These are phyloP conservation scores for Fusarium nisikadoi DNA, from an alignment of 2,329 filamentous ascomycete genomes.

Conservation along the genomic window DNA sequence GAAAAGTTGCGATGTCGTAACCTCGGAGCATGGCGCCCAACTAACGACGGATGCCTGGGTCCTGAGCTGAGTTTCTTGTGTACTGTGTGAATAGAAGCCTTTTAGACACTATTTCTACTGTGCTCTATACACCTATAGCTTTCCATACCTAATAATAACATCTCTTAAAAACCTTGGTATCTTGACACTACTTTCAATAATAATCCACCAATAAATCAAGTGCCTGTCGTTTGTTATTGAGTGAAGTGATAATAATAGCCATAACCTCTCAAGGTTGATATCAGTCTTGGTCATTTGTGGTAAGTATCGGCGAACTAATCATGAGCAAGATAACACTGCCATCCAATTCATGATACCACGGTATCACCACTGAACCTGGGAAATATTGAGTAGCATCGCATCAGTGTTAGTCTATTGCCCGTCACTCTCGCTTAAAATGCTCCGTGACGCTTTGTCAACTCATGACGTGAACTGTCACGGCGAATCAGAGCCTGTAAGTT, in stretches of 20 bases:
- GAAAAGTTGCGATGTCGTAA: constrained; percentile 23
- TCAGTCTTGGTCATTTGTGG: background rate
- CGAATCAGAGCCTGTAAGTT: constrained; percentile 1
- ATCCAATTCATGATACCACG: constrained; percentile 1
- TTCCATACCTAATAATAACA: background rate
- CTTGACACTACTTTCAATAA: background rate
- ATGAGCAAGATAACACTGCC: background rate
- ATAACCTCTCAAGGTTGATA: background rate
- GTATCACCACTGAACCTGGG: constrained; percentile 2
- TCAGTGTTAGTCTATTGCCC: constrained; percentile 11
- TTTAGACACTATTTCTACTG: background rate
- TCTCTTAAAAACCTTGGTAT: background rate
- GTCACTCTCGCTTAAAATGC: constrained; percentile 24
- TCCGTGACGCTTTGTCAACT: background rate
- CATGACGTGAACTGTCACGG: constrained; percentile 17
- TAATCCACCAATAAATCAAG: background rate
- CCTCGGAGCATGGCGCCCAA: constrained; percentile 21
- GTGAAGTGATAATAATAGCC: background rate
- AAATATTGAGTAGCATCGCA: constrained; percentile 18
- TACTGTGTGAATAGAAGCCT: constrained; percentile 3
- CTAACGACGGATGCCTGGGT: constrained; percentile 27
- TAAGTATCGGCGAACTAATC: background rate
- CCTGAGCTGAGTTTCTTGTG: background rate
- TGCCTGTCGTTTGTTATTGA: background rate
- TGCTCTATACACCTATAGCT: background rate